These are phyloP conservation scores for Exophiala bonariae DNA, from an alignment of 2,329 filamentous ascomycete genomes.

Conservation along the genomic window DNA sequence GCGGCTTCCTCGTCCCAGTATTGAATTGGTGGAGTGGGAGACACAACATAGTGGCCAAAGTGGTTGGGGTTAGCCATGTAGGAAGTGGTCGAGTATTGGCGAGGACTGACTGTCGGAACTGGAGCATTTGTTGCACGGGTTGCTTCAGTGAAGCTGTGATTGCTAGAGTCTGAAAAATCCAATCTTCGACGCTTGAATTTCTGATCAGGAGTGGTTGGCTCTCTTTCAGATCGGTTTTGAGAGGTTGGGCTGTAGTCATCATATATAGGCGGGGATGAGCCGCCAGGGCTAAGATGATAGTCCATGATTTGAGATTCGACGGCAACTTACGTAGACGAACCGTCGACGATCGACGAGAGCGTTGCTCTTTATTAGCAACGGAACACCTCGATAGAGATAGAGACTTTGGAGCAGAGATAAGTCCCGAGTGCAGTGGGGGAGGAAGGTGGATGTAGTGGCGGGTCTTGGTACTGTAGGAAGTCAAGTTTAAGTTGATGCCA, in stretches of 20 bases:
- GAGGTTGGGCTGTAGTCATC: slow-evolving; percentile 15
- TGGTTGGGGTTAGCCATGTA: too few species aligned
- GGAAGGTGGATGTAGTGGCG: too few species aligned
- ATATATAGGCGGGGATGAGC: slow-evolving; percentile 18
- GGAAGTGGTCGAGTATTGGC: too few species aligned
- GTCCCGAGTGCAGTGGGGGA: too few species aligned
- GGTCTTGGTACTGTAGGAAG: background rate
- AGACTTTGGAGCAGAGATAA: too few species aligned
- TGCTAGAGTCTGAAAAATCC: slow-evolving; percentile 4
- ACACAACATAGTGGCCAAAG: too few species aligned
- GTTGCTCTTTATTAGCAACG: too few species aligned
- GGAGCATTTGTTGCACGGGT: slow-evolving; percentile 1
- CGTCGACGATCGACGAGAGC: too few species aligned
- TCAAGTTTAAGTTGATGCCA: background rate
- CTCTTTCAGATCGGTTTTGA: slow-evolving; percentile 18
- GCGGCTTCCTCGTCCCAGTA: slow-evolving; percentile 18
- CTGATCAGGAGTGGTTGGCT: slow-evolving; percentile 13
- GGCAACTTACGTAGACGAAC: too few species aligned
- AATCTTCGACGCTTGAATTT: slow-evolving; percentile 21
- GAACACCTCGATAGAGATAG: too few species aligned
- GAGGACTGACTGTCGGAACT: too few species aligned
- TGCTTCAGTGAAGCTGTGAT: slow-evolving; percentile 13
- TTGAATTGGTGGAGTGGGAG: background rate
- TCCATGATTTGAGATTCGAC: slow-evolving; percentile 7
- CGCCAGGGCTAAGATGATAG: slow-evolving; percentile 8